These are phyloP conservation scores for Mycosphaerella arachidis DNA, from an alignment of 2,329 filamentous ascomycete genomes.

Conservation along the genomic window DNA sequence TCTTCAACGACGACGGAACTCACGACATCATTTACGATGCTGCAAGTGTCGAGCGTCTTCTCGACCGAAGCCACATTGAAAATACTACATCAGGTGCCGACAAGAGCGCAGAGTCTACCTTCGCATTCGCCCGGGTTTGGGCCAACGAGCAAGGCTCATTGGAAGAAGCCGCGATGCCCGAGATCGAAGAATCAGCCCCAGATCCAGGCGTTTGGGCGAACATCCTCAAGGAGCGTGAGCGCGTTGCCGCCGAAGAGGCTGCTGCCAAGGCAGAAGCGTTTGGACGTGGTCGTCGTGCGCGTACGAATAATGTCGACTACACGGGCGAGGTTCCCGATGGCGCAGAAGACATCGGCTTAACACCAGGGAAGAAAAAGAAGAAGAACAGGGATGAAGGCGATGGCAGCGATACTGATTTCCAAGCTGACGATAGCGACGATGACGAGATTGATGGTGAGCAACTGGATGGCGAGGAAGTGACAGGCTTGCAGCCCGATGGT, in stretches of 20 bases:
- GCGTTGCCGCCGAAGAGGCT: conserved; percentile 67
- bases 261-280: conserved; percentile 67
- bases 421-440: conserved; percentile 38
- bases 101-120: conserved; percentile 68
- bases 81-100: conserved; percentile 63
- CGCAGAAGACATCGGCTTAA: conserved; percentile 20
- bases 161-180: conserved; percentile 39
- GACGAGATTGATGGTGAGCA: conserved; percentile 19
- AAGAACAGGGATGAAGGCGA: conserved; percentile 36
- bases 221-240: conserved; percentile 79
- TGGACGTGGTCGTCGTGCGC: conserved; percentile 76
- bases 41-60: conserved; percentile 76
- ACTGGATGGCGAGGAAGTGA: conserved; percentile 20
- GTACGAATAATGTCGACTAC: conserved; percentile 53
- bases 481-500: conserved; percentile 14
- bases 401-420: conserved; percentile 50
- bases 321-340: conserved; percentile 31
- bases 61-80: conserved; percentile 82
- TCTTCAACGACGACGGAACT: conserved; percentile 74
- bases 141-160: conserved; percentile 71
- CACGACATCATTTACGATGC: conserved; percentile 76
- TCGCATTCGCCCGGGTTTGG: conserved; percentile 89
- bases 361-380: conserved; percentile 34
- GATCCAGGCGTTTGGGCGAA: conserved; percentile 80
- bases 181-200: conserved; percentile 49